Base-by-base conservation (phyloP, 2,329 filamentous ascomycete species). In the Zymoseptoria passerinii region DNA sequence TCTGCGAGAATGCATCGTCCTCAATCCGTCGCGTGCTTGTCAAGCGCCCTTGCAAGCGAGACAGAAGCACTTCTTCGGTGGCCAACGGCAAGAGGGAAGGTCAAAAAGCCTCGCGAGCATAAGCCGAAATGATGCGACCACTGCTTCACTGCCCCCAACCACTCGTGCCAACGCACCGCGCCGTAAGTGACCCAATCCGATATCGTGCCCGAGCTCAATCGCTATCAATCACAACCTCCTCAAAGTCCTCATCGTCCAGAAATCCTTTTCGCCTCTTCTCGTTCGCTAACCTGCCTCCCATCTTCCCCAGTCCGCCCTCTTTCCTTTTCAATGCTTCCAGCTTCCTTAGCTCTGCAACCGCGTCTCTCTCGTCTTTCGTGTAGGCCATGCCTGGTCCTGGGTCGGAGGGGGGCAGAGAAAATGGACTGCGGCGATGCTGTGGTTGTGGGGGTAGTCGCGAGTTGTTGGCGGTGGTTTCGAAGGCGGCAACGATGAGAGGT, bases 271-370 rank as follows among this genome's bases (percentile, higher is more conserved):
- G 75, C 28, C 81, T 75, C 61, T 78, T 76, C 19, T 77, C 75
- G 29, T 78, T 84, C 3, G 78, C 81, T 5, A 85, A 69, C 20
- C 75, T 77, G 48, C 77, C 77, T 4, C 82, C 82, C 48, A 76
- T 78, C 50, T 75, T 73, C 57, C 82, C 81, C 64, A 84, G 73
- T 3, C 78, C 74, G 2, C 82, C 83, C 61, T 82, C 72, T 20
- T 74, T 72, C 53, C 72, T 73, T 67, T 83, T 83, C 60, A 77
- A 77, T 50, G 74, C 73, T 35, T 77, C 72, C 35, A 83, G 71
- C 8, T 77, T 77, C 72, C 79, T 77, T 19, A 79, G 70, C 56
- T 77, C 74, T n/a, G 74, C 70, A 0, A 71, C 73, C 50, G 74
- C 69, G 52, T 74, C 70, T 4, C 72, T 71, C 63, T 78, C 75